phyloP scores from a whole-genome alignment of 495 filamentous ascomycete genomes.

The Lichina pygmaea region DNA sequence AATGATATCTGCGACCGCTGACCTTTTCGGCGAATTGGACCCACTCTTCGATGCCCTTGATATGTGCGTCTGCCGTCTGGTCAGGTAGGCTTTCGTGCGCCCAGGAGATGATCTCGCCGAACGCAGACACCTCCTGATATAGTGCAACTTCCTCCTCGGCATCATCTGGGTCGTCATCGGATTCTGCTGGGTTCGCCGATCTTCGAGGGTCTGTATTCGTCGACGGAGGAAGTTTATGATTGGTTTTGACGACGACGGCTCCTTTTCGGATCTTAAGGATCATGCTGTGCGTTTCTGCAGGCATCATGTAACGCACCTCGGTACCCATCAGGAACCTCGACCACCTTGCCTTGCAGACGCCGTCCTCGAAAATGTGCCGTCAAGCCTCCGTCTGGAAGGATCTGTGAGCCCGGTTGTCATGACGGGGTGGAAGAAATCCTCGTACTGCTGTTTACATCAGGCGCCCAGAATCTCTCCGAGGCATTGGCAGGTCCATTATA shows the following conservation, averaged over 20 bases:
- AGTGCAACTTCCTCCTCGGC: constrained; percentile 24
- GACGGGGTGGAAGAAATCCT: neutral
- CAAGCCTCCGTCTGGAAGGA: constrained; percentile 16
- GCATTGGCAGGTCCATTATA: constrained; percentile 47
- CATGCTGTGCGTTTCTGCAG: neutral
- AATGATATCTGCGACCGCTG: neutral
- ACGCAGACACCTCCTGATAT: constrained; percentile 34
- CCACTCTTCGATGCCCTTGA: constrained; percentile 58
- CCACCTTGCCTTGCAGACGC: constrained; percentile 39
- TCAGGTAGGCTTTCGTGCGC: constrained; percentile 35
- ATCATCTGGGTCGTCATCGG: constrained; percentile 17
- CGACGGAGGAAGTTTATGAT: neutral
- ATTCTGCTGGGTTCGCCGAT: constrained; percentile 15
- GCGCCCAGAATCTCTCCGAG: constrained; percentile 43
- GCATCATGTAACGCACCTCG: constrained; percentile 19
- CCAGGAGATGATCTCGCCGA: constrained; percentile 63
- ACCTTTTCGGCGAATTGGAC: constrained; percentile 43
- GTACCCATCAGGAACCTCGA: constrained; percentile 52
- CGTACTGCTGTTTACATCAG: constrained; percentile 19
- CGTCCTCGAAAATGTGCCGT: constrained; percentile 63
- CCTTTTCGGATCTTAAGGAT: neutral
- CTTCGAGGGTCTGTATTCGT: neutral
- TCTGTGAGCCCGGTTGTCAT: constrained; percentile 1
- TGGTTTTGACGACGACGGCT: neutral
- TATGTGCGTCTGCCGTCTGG: constrained; percentile 23